These are phyloP conservation scores for Mimosa bimucronata DNA, from an alignment of 306 rosid genomes.

Conservation along the genomic window DNA sequence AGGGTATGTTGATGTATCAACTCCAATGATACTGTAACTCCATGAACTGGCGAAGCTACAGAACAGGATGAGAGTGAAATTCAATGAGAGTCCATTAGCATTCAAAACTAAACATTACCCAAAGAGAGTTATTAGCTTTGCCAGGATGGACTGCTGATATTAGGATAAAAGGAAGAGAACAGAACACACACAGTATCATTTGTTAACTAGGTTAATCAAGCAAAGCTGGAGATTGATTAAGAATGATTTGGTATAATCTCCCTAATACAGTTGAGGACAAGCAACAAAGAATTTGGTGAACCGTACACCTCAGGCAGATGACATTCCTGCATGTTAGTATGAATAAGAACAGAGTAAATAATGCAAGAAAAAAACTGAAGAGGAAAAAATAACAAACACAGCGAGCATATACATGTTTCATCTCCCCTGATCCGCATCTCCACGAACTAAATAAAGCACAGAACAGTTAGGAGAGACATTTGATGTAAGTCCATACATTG, in stretches of 20 bases:
- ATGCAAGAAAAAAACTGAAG: background rate
- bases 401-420: constrained; percentile 35
- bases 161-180: background rate
- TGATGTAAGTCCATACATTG: constrained; percentile 48
- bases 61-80: constrained; percentile 44
- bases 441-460: constrained; percentile 40
- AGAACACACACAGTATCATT: background rate
- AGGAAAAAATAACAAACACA: background rate
- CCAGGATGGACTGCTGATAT: constrained; percentile 72
- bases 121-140: constrained; percentile 55
- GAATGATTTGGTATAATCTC: background rate
- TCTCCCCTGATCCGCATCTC: constrained; percentile 56
- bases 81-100: constrained; percentile 59
- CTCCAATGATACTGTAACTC: constrained; percentile 54
- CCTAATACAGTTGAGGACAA: background rate
- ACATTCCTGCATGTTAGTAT: background rate
- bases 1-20: constrained; percentile 38
- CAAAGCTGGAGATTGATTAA: background rate
- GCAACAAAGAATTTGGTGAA: background rate
- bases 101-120: constrained; percentile 59
- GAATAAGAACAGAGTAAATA: background rate
- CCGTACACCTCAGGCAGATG: background rate
- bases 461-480: constrained; percentile 56
- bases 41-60: constrained; percentile 40
- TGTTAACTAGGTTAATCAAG: background rate